Base-by-base conservation (phyloP, 768 basidiomycete species). In the Neoboletus brunneissimus region DNA sequence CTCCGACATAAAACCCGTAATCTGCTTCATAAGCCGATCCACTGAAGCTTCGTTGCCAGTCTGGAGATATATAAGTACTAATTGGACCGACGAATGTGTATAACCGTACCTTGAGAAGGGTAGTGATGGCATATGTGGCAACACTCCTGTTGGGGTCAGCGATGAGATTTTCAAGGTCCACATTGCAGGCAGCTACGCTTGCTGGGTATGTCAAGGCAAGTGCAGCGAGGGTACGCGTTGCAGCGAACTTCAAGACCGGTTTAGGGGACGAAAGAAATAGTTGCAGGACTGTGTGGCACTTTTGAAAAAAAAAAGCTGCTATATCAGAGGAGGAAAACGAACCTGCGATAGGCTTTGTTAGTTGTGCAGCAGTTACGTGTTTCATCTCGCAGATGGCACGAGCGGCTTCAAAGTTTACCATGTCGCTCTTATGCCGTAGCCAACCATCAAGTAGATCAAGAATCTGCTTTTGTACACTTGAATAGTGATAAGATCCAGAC, bases 11-110 rank as follows among this genome's bases (percentile, higher is more conserved):
- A 99, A 99, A 40, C 94, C 89, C 29, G 94, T 91, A 62, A 99
- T 99, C 75, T 98, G 96, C 72, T 98, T 98, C 87, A 99, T 98
- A 60, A 99, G 83, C 49, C 97, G 87, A 75, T 99, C 97, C 37
- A 99, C 97, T 1, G 95, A 98, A 8, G 94, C 94, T 73, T 99
- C 97, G 73, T 98, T 98, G 23, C 97, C 97, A 32, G 97, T 99
- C 94, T 94, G 66, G 1, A 61, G 34, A 48, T n/a, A 59, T 53
- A 43, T 61, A 13, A 68, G 53, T 3, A 34, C n/a, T 25, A 10
- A 18, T 20, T 35, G 27, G 29, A 32, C 13, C 16, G 32, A 25
- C 23, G 8, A 12, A 35, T 48, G 22, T 38, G 25, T 34, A 56
- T 10, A 11, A 23, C 18, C 68, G 58, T 56, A 89, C 93, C 85